A percentile compares a stretch with the other conserved stretches of the same genome.
Evolutionary conservation across 192 early-diverging fungal species (phyloP).

Genomic region (Jimgerdemannia lactiflua): DNA sequence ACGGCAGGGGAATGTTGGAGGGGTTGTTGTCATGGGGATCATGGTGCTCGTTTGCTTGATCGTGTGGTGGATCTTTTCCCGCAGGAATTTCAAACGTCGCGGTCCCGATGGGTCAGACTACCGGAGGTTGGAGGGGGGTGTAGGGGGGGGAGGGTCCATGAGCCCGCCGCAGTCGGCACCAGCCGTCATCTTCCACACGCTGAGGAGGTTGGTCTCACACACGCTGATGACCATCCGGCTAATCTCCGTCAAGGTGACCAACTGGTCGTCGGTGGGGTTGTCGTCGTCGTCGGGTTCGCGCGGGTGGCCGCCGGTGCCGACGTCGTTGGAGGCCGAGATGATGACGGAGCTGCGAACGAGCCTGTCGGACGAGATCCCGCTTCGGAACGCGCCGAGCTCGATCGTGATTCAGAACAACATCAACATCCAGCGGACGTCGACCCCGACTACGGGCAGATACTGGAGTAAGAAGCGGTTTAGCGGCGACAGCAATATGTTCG

Average conservation of each 20-base stretch:
- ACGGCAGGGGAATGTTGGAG: neutral
- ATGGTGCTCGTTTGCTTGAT: neutral
- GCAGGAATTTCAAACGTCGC: neutral
- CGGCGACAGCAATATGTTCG: slow-evolving; percentile 21
- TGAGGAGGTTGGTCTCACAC: neutral
- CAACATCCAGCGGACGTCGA: neutral
- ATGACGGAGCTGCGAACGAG: neutral
- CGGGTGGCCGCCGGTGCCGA: neutral
- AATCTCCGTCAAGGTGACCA: neutral
- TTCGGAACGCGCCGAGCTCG: neutral
- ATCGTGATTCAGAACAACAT: neutral
- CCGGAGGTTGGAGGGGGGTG: neutral
- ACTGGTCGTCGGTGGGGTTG: neutral
- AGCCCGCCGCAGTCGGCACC: neutral
- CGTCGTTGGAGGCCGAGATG: neutral
- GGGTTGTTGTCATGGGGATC: neutral
- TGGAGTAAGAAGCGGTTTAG: slow-evolving; percentile 38
- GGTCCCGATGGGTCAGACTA: neutral
- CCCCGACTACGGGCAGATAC: neutral
- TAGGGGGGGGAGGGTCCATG: neutral
- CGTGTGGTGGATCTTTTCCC: neutral
- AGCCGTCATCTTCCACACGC: neutral
- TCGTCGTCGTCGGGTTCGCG: neutral
- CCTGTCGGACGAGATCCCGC: neutral
- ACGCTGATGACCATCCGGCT: neutral